Percentiles rank a stretch among this genome's conserved stretches.
These are phyloP conservation scores for Aspergillus quadricinctus DNA, from an alignment of 2,329 filamentous ascomycete genomes.

Conservation along the genomic window DNA sequence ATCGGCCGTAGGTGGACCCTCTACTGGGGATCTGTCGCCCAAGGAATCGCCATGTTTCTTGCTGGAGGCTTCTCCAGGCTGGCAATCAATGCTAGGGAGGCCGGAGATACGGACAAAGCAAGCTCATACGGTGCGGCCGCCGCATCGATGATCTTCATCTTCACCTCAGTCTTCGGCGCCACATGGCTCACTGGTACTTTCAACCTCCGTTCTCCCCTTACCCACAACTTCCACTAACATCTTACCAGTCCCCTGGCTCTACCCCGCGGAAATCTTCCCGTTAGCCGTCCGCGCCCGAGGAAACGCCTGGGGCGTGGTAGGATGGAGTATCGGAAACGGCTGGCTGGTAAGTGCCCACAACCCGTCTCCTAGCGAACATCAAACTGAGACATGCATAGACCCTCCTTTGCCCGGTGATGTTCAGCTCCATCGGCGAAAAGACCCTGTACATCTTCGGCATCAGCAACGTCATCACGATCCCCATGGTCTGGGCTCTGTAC, in stretches of 20 bases:
- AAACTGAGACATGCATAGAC: constrained; percentile 25
- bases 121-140: constrained; percentile 59
- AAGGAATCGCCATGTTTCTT: constrained; percentile 64
- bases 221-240: constrained; percentile 51
- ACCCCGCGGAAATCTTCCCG: constrained; percentile 70
- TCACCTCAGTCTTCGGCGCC: constrained; percentile 61
- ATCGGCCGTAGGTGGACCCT: constrained; percentile 66
- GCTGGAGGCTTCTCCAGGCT: constrained; percentile 60
- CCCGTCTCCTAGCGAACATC: constrained; percentile 19
- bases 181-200: constrained; percentile 51
- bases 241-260: constrained; percentile 57
- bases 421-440: constrained; percentile 61
- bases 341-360: constrained; percentile 46
- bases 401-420: constrained; percentile 57
- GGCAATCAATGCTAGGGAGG: constrained; percentile 47
- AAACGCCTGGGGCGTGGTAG: constrained; percentile 71
- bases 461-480: constrained; percentile 61
- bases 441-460: constrained; percentile 71
- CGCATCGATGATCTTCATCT: constrained; percentile 67
- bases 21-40: constrained; percentile 62
- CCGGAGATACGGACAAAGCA: constrained; percentile 44
- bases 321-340: constrained; percentile 72
- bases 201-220: constrained; percentile 52
- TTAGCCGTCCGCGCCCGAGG: constrained; percentile 67
- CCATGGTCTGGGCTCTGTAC: constrained; percentile 69